These are phyloP conservation scores for Colletotrichum cuscutae DNA, from an alignment of 2,329 filamentous ascomycete genomes.

Conservation along the genomic window DNA sequence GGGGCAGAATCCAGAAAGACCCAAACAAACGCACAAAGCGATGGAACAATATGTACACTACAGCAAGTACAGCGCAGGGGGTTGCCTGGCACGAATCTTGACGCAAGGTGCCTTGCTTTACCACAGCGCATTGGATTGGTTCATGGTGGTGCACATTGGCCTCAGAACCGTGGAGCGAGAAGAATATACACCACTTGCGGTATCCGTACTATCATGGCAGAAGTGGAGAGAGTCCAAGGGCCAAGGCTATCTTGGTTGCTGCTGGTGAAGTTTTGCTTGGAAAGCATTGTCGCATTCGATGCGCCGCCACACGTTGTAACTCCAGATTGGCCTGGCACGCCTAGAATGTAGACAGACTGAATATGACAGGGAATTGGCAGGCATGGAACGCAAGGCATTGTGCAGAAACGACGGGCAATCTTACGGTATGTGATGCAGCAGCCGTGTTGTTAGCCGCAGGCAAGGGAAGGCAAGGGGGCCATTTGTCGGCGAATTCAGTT, in stretches of 20 bases:
- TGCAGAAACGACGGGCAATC: neutral
- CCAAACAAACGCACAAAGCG: conserved; percentile 28
- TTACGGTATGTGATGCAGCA: neutral
- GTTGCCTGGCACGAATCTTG: conserved; percentile 17
- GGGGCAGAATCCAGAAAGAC: conserved; percentile 8
- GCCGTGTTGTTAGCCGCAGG: neutral
- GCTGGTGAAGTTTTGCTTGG: neutral
- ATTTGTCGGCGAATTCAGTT: neutral
- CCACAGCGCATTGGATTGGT: neutral
- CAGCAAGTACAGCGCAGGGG: neutral
- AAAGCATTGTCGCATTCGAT: neutral
- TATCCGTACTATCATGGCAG: neutral
- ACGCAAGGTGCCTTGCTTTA: conserved; percentile 20
- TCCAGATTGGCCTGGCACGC: neutral
- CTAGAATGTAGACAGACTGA: neutral
- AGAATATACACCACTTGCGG: neutral
- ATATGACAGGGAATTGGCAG: neutral
- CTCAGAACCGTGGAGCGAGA: neutral
- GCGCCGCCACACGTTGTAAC: neutral
- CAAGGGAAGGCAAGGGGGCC: neutral
- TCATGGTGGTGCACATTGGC: neutral
- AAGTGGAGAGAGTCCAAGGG: neutral
- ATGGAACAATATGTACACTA: neutral
- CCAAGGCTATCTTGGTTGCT: neutral
- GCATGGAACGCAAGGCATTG: neutral